Conservation (phyloP, 2,329 filamentous ascomycete species). For the Fusarium graminum region DNA sequence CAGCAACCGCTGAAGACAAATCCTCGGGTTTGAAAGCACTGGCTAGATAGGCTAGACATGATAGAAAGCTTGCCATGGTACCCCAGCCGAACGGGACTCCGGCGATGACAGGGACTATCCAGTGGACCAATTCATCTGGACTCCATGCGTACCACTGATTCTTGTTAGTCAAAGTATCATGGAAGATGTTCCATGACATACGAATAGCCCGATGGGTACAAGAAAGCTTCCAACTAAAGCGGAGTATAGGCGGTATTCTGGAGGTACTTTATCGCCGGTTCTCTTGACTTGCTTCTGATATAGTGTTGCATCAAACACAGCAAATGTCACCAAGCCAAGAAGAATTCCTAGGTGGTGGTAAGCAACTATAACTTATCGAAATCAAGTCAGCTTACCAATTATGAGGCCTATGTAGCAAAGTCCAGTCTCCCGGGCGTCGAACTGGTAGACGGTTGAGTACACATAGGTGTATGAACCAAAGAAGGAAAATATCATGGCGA, state of each 20-base stretch:
- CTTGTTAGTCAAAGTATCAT: not conserved
- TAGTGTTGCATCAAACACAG: slow-evolving; percentile 8
- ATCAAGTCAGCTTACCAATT: not conserved
- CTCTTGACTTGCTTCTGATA: slow-evolving; percentile 22
- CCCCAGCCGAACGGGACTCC: slow-evolving; percentile 22
- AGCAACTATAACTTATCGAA: not conserved
- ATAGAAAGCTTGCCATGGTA: slow-evolving; percentile 13
- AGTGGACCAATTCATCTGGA: slow-evolving; percentile 11
- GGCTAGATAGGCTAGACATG: slow-evolving; percentile 4
- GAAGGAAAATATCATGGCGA: slow-evolving; percentile 31
- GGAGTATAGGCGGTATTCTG: slow-evolving; percentile 17
- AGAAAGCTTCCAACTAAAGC: slow-evolving; percentile 13
- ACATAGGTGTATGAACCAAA: slow-evolving; percentile 17
- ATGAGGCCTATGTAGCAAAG: slow-evolving; percentile 25
- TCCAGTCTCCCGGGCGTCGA: slow-evolving; percentile 8
- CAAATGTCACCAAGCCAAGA: slow-evolving; percentile 12
- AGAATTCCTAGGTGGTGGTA: not conserved
- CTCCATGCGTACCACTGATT: slow-evolving; percentile 29
- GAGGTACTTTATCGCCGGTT: slow-evolving; percentile 9
- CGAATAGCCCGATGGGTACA: slow-evolving; percentile 17
- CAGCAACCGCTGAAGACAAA: slow-evolving; percentile 2
- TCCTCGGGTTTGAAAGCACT: not conserved
- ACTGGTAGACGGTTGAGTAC: slow-evolving; percentile 12
- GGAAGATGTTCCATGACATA: not conserved
- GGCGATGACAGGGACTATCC: slow-evolving; percentile 21